Evolutionary conservation across 2,329 filamentous ascomycete species (phyloP).

Genomic region (Ceratocystis cubensis): DNA sequence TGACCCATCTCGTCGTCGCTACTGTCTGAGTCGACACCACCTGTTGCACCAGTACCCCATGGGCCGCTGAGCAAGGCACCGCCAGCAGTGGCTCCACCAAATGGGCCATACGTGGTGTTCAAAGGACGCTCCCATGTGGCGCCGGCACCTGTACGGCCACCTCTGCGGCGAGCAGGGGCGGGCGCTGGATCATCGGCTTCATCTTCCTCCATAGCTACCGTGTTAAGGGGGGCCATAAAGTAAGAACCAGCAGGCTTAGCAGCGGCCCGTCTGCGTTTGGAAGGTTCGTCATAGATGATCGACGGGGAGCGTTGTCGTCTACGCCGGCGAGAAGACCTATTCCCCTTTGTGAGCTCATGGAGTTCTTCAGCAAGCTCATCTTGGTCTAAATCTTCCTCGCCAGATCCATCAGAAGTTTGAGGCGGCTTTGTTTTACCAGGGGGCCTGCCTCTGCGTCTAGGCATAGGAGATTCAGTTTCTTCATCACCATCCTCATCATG

Average conservation of each 20-base stretch:
- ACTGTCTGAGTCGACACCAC: slow-evolving; percentile 82
- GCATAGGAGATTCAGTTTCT: slow-evolving; percentile 30
- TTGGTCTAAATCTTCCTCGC: slow-evolving; percentile 45
- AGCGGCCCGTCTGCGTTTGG: slow-evolving; percentile 41
- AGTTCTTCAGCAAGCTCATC: slow-evolving; percentile 56
- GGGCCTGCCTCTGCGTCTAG: slow-evolving; percentile 34
- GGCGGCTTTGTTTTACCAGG: slow-evolving; percentile 35
- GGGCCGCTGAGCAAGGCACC: slow-evolving; percentile 61
- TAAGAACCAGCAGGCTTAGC: slow-evolving; percentile 63
- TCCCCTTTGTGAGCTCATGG: slow-evolving; percentile 46
- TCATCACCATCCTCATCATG: slow-evolving; percentile 30
- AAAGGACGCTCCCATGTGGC: slow-evolving; percentile 63
- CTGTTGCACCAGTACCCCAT: slow-evolving; percentile 60
- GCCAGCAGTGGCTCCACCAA: slow-evolving; percentile 69
- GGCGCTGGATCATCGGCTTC: slow-evolving; percentile 55
- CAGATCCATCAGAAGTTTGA: slow-evolving; percentile 39
- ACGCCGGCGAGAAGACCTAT: slow-evolving; percentile 39
- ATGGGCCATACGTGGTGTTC: slow-evolving; percentile 83
- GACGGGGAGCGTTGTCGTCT: slow-evolving; percentile 35
- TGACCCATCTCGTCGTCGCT: slow-evolving; percentile 82
- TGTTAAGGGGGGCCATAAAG: slow-evolving; percentile 59
- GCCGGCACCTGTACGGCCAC: slow-evolving; percentile 48
- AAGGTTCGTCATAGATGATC: slow-evolving; percentile 46
- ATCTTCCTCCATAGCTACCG: slow-evolving; percentile 55
- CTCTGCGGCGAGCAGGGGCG: slow-evolving; percentile 55